A percentile compares a stretch with the other conserved stretches of the same genome.
Conservation (phyloP, 202 grass and related monocot species). For the Panicum hallii region DNA sequence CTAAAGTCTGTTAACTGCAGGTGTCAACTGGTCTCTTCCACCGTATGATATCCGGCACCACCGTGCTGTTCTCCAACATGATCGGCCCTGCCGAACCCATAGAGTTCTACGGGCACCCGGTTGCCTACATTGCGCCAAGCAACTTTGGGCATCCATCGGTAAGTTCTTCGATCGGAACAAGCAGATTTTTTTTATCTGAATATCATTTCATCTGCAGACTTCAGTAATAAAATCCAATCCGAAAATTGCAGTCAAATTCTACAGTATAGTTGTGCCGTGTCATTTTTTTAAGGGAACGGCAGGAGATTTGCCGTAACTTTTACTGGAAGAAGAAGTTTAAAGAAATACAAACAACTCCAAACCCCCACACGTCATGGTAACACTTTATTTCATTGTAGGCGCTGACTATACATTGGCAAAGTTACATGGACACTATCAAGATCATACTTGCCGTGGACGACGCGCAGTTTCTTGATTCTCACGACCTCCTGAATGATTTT, state of each 20-base stretch:
- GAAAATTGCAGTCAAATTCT: too few relatives aligned
- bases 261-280: too few relatives aligned
- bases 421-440: background rate
- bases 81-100: background rate
- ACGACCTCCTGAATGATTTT: slow-evolving; percentile 17
- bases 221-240: too few relatives aligned
- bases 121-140: slow-evolving; percentile 12
- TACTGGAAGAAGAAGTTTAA: too few relatives aligned
- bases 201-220: too few relatives aligned
- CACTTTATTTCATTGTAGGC: background rate
- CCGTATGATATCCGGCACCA: background rate
- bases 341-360: too few relatives aligned
- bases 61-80: slow-evolving; percentile 2
- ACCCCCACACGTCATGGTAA: too few relatives aligned
- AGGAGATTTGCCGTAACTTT: too few relatives aligned
- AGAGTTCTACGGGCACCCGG: background rate
- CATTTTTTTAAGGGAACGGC: too few relatives aligned
- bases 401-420: slow-evolving; percentile 5
- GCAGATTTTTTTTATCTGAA: too few relatives aligned
- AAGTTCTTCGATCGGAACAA: too few relatives aligned
- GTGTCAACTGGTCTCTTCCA: background rate
- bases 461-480: slow-evolving; percentile 16
- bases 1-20: too few relatives aligned
- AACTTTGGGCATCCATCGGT: slow-evolving; percentile 9
- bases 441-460: slow-evolving; percentile 17